Evolutionary conservation across 768 basidiomycete species (phyloP).

Genomic region (Amanita subjunquillea): DNA sequence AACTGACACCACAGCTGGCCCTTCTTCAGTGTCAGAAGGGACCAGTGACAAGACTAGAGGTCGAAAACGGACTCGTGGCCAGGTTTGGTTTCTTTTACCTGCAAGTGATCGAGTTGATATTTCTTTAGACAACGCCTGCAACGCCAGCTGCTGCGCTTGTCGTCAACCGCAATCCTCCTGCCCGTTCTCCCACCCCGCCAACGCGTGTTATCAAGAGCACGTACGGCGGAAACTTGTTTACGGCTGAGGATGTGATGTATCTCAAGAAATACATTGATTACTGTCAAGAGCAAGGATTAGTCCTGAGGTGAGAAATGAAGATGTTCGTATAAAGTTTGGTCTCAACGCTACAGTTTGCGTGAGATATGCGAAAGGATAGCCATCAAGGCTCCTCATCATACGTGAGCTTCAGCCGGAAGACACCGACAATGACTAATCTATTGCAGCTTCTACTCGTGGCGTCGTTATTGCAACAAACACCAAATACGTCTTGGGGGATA

Average conservation of each 20-base stretch:
- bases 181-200: conserved; percentile 78
- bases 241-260: conserved; percentile 73
- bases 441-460: conserved; percentile 79
- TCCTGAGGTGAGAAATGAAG: conserved; percentile 45
- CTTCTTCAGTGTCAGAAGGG: conserved; percentile 22
- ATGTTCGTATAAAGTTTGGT: background rate
- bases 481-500: conserved; percentile 86
- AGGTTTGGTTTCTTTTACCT: conserved; percentile 25
- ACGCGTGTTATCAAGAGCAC: conserved; percentile 80
- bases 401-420: conserved; percentile 34
- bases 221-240: conserved; percentile 83
- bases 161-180: conserved; percentile 54
- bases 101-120: conserved; percentile 2
- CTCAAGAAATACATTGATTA: conserved; percentile 86
- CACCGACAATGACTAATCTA: background rate
- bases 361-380: conserved; percentile 87
- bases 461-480: conserved; percentile 87
- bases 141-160: conserved; percentile 60
- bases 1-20: conserved; percentile 25
- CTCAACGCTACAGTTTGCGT: conserved; percentile 34
- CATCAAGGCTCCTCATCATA: conserved; percentile 85
- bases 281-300: conserved; percentile 79
- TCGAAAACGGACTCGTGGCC: conserved; percentile 56
- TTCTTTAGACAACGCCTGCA: conserved; percentile 44
- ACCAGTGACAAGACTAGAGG: conserved; percentile 44